Percentiles rank a stretch among this genome's conserved stretches.
phyloP scores from a whole-genome alignment of 345 rosid species.

The Populus ilicifolia region DNA sequence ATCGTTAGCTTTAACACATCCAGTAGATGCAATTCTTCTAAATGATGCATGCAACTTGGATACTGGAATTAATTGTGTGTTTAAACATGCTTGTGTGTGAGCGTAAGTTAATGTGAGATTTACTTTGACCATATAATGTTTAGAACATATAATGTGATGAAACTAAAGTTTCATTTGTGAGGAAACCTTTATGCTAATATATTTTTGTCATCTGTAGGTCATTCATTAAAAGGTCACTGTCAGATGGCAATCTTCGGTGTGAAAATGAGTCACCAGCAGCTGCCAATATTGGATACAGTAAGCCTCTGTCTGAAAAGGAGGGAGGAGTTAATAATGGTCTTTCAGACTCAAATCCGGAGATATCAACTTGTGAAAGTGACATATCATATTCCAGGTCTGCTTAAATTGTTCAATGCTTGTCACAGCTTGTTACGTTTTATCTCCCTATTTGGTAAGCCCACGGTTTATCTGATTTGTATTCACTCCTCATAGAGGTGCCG shows the following conservation, averaged over 20 bases:
- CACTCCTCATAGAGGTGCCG: neutral
- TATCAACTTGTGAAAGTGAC: constrained; percentile 48
- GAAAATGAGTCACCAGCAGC: constrained; percentile 41
- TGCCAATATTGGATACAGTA: constrained; percentile 31
- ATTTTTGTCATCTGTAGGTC: constrained; percentile 37
- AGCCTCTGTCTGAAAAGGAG: constrained; percentile 28
- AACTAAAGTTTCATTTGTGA: neutral
- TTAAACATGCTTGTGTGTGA: neutral
- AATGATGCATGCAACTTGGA: neutral
- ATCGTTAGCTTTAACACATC: neutral
- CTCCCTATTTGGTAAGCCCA: neutral
- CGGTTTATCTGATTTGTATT: neutral
- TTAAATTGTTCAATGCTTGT: neutral
- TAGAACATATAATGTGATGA: neutral
- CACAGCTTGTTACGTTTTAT: neutral
- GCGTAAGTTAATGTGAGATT: neutral
- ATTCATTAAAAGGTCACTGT: constrained; percentile 65
- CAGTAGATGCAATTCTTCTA: neutral
- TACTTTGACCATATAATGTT: neutral
- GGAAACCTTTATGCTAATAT: neutral
- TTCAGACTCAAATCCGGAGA: constrained; percentile 61
- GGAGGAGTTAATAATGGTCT: constrained; percentile 39
- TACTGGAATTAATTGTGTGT: neutral
- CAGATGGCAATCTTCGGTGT: constrained; percentile 67
- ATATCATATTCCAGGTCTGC: constrained; percentile 50